Base-by-base conservation (phyloP, 768 basidiomycete species). In the Termitomyces sp. region DNA sequence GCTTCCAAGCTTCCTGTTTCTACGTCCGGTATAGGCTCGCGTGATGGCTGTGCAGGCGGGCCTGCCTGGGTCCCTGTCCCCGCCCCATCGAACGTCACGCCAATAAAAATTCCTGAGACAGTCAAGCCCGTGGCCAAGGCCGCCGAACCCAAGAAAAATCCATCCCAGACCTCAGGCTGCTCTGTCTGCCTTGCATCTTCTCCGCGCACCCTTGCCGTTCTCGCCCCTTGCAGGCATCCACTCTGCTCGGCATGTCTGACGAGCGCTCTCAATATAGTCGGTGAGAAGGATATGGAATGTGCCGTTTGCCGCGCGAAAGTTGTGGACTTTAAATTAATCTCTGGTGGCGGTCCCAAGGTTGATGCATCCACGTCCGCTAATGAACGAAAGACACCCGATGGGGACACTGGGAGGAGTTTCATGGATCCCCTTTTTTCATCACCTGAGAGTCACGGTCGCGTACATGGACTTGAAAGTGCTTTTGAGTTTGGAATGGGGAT, bases 201-300 rank as follows among this genome's bases (percentile, higher is more conserved):
- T 29, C 74, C 74, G 12, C 56, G 68, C 31, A 72, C 73, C 63
- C 75, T 90, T 37, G 90, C 86, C 1, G 76, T 89, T 59, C 79
- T 94, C 19, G 78, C 82, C 23, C 91, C 92, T 0, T 94, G 92
- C 70, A 67, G 73, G 6, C 92, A 94, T 68, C 79, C 86, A 1
- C 75, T 93, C 1, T 94, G 92, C 67, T 88, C 90, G 3, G 79
- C 80, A 10, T 94, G 92, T 66, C 77, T 94, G 54, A 94, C 92
- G 1, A 91, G 90, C 50, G 89, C 90, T 8, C 76, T 94, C 51
- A 94, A 94, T 62, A 93, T 93, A 51, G 92, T 92, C 17, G 91
- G 91, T 7, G 91, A 94, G 70, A 93, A 92, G 67, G 87, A 89
- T 57, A 90, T 93, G 82, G 82, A 86, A 58, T 94, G 92, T 60